phyloP scores from a whole-genome alignment of 257 asterid species.

The Nicotiana attenuata region DNA sequence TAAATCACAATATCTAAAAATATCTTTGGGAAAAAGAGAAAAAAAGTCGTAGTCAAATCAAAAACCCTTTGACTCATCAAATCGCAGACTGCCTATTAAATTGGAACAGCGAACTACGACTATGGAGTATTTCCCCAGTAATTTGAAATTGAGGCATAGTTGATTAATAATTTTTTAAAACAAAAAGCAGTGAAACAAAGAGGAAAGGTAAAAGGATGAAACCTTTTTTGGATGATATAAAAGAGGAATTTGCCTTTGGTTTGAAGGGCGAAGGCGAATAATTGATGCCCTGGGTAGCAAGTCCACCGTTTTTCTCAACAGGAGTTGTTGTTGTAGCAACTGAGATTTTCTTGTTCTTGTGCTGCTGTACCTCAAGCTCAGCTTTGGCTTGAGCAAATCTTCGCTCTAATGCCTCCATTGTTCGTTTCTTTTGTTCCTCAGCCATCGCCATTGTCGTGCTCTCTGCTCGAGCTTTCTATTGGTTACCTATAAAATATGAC shows the following conservation, averaged over 20 bases:
- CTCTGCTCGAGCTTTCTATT: neutral
- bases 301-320: slow-evolving; percentile 17
- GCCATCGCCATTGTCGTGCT: neutral
- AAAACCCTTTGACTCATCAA: neutral
- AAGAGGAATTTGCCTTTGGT: slow-evolving; percentile 13
- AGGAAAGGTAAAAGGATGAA: neutral
- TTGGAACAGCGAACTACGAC: neutral
- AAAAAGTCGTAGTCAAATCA: neutral
- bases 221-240: slow-evolving; percentile 53
- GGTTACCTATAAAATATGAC: no score
- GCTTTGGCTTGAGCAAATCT: slow-evolving; percentile 75
- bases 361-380: slow-evolving; percentile 40
- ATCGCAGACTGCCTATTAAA: neutral
- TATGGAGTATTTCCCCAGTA: neutral
- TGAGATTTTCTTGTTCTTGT: slow-evolving; percentile 33
- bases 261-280: slow-evolving; percentile 16
- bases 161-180: neutral
- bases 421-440: slow-evolving; percentile 64
- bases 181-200: neutral
- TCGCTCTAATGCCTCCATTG: slow-evolving; percentile 69
- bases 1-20: neutral
- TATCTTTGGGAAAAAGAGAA: no score
- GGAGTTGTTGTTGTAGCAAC: slow-evolving; percentile 15
- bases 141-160: neutral
- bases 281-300: slow-evolving; percentile 10